Percentiles rank a stretch among this genome's conserved stretches.
Evolutionary conservation across 768 basidiomycete genomes (phyloP).

Genomic region (Rhizopogon vesiculosus): DNA sequence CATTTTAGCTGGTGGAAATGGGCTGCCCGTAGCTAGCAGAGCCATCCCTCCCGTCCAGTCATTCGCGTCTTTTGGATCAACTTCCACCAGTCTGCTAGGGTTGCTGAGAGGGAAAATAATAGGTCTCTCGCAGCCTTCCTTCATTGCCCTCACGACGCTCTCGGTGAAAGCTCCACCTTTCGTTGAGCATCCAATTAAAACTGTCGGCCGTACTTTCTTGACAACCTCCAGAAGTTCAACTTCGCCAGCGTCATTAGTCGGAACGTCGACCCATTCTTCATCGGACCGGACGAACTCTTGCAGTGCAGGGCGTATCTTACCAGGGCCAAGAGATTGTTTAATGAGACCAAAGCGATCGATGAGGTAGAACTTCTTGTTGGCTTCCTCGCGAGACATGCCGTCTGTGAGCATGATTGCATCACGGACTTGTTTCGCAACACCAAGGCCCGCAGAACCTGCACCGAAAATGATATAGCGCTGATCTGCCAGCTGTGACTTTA

Average conservation of each 20-base stretch:
- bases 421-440: conserved; percentile 71
- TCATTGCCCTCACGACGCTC: conserved; percentile 67
- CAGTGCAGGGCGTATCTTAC: conserved; percentile 41
- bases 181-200: conserved; percentile 83
- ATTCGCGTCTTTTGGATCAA: conserved; percentile 62
- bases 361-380: conserved; percentile 64
- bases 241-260: conserved; percentile 33
- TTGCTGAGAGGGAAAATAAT: conserved; percentile 86
- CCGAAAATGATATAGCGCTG: conserved; percentile 80
- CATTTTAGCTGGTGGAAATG: conserved; percentile 71
- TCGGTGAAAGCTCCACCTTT: conserved; percentile 73
- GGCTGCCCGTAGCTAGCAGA: conserved; percentile 79
- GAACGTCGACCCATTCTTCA: conserved; percentile 46
- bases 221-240: conserved; percentile 65
- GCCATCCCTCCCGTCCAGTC: conserved; percentile 80
- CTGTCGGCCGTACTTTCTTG: conserved; percentile 69
- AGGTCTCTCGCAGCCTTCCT: conserved; percentile 61
- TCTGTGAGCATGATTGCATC: conserved; percentile 66
- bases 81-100: conserved; percentile 74
- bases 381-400: conserved; percentile 48
- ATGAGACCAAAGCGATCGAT: conserved; percentile 67
- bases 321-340: conserved; percentile 41
- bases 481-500: conserved; percentile 57
- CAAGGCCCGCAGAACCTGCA: conserved; percentile 78
- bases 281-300: conserved; percentile 54